Evolutionary conservation across 108 stramenopile genomes (phyloP).

Genomic region (Cylindrotheca closterium): DNA sequence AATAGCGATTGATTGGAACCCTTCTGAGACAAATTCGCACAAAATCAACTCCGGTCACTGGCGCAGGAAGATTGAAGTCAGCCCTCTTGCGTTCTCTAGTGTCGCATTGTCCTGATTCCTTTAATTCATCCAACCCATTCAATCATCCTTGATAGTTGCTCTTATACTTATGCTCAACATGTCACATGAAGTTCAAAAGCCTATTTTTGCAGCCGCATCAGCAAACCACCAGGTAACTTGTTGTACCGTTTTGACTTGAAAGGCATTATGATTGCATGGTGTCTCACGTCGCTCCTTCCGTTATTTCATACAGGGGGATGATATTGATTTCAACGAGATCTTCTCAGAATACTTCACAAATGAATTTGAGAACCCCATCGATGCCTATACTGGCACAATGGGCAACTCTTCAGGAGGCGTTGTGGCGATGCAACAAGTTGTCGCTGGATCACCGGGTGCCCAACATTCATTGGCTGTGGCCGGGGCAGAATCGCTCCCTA

Average conservation of each 20-base stretch:
- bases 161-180: no score
- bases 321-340: constrained; percentile 70
- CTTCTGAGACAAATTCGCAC: no score
- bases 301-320: constrained; percentile 28
- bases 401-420: constrained; percentile 40
- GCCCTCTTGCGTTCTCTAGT: no score
- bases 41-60: no score
- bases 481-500: constrained; percentile 35
- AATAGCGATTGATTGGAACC: no score
- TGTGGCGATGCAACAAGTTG: constrained; percentile 14
- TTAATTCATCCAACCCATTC: no score
- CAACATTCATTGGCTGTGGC: constrained; percentile 8
- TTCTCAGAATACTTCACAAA: constrained; percentile 68
- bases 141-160: no score
- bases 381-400: constrained; percentile 58
- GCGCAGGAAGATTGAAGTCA: no score
- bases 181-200: constrained; percentile 33
- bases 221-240: constrained; percentile 25
- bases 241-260: neutral
- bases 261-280: neutral
- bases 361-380: constrained; percentile 58
- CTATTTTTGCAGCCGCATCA: constrained; percentile 31
- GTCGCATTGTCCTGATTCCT: no score
- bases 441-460: constrained; percentile 6
- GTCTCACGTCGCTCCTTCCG: no score